Conservation (phyloP, 2,329 filamentous ascomycete species). For the Coniochaeta ligniaria region DNA sequence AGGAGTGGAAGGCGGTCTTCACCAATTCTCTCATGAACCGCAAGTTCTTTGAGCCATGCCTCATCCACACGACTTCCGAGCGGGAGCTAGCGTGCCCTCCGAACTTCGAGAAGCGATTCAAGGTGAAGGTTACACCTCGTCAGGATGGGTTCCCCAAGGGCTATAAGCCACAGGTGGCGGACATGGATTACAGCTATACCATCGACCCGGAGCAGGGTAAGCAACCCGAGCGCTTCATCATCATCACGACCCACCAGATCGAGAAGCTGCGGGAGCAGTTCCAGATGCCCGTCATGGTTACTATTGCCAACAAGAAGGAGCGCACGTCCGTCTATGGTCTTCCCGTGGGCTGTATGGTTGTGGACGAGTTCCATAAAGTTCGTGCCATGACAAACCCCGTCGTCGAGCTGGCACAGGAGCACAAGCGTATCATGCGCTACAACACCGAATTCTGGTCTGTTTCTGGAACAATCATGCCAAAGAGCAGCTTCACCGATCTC, state of each 20-base stretch:
- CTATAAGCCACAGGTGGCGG: conserved; percentile 7
- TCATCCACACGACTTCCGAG: conserved; percentile 6
- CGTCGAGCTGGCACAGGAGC: conserved; percentile 7
- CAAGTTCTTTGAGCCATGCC: conserved; percentile 12
- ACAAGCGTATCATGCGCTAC: conserved; percentile 9
- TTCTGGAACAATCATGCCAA: conserved; percentile 13
- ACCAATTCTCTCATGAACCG: conserved; percentile 7
- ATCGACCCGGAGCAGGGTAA: conserved; percentile 10
- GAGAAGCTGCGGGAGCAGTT: conserved; percentile 11
- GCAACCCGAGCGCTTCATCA: conserved; percentile 14
- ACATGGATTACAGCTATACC: conserved; percentile 5
- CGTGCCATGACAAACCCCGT: conserved; percentile 3
- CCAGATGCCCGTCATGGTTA: conserved; percentile 8
- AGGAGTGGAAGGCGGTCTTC: conserved; percentile 14
- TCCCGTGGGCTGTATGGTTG: conserved; percentile 14
- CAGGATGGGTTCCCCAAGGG: conserved; percentile 6
- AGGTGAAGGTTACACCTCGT: conserved; percentile 7
- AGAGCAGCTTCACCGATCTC: conserved; percentile 10
- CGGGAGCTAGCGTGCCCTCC: conserved; percentile 8
- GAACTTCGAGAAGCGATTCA: conserved; percentile 12
- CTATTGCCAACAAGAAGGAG: background rate
- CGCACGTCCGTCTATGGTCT: conserved; percentile 11
- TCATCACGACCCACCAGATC: conserved; percentile 11
- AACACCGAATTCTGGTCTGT: conserved; percentile 16
- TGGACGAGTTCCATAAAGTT: conserved; percentile 16